These are phyloP conservation scores for Hygrocybe coccinea DNA, from an alignment of 768 basidiomycete genomes.

Conservation along the genomic window DNA sequence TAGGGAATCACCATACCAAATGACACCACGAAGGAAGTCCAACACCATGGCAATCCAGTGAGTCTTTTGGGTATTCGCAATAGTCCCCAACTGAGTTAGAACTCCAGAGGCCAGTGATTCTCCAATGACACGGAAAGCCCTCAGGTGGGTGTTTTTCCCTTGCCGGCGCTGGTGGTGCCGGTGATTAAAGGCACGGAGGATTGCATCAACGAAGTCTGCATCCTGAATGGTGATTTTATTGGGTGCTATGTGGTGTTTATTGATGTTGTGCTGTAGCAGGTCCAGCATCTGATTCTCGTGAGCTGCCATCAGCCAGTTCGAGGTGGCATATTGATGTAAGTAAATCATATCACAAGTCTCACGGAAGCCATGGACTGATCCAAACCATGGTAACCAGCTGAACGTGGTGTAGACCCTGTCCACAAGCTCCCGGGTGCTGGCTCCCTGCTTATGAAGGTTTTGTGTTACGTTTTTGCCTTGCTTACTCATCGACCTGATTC, in stretches of 20 bases:
- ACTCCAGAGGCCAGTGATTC: not conserved
- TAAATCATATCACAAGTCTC: constrained; percentile 4
- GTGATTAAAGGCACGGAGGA: not conserved
- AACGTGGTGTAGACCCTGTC: not conserved
- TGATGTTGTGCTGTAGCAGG: constrained; percentile 12
- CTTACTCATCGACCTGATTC: no score
- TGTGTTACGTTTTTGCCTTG: no score
- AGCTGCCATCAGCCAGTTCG: constrained; percentile 15
- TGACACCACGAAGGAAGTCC: constrained; percentile 12
- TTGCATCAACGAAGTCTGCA: constrained; percentile 2
- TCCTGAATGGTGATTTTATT: constrained; percentile 5
- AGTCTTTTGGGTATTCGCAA: constrained; percentile 9
- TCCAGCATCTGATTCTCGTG: constrained; percentile 22
- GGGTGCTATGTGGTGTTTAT: not conserved
- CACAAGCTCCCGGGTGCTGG: not conserved
- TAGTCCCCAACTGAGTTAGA: constrained; percentile 9
- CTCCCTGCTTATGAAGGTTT: not conserved
- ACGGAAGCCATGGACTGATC: constrained; percentile 13
- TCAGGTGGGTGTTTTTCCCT: not conserved
- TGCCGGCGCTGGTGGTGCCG: not conserved
- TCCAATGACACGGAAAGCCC: not conserved
- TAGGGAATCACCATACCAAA: constrained; percentile 18
- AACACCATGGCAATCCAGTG: constrained; percentile 18
- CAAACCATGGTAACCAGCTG: constrained; percentile 14
- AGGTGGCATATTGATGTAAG: constrained; percentile 15